These are phyloP conservation scores for Xylaria bambusicola DNA, from an alignment of 495 filamentous ascomycete species.

Conservation along the genomic window DNA sequence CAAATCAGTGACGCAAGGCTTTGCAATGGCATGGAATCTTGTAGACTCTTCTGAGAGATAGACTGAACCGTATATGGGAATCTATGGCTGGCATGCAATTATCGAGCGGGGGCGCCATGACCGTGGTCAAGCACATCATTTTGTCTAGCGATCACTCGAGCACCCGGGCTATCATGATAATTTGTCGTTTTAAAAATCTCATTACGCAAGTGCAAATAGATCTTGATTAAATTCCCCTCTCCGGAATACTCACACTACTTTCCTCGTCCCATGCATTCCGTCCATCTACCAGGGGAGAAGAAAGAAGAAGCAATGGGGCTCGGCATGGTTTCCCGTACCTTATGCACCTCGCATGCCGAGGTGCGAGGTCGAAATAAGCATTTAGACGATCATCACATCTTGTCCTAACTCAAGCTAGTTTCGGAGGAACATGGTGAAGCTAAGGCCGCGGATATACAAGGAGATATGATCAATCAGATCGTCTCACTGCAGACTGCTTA, in stretches of 20 bases:
- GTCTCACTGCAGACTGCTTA: background rate
- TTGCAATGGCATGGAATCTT: too few relatives aligned
- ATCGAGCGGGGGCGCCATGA: too few relatives aligned
- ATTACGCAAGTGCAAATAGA: too few relatives aligned
- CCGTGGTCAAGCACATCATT: background rate
- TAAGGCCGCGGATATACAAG: constrained; percentile 6
- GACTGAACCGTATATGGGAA: background rate
- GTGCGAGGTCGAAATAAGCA: too few relatives aligned
- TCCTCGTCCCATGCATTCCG: background rate
- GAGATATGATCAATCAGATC: background rate
- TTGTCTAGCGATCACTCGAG: background rate
- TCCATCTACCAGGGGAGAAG: constrained; percentile 1
- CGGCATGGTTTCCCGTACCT: background rate
- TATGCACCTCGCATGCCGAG: too few relatives aligned
- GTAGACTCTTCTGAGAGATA: too few relatives aligned
- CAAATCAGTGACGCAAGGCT: background rate
- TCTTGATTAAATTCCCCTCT: too few relatives aligned
- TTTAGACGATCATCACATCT: too few relatives aligned
- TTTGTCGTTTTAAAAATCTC: too few relatives aligned
- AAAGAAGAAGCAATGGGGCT: background rate
- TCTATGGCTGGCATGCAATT: background rate
- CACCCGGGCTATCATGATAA: too few relatives aligned
- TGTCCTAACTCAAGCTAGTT: too few relatives aligned
- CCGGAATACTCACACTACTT: background rate
- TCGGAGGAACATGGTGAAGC: background rate